These are phyloP conservation scores for Ceriops tagal DNA, from an alignment of 345 rosid genomes.

Conservation along the genomic window DNA sequence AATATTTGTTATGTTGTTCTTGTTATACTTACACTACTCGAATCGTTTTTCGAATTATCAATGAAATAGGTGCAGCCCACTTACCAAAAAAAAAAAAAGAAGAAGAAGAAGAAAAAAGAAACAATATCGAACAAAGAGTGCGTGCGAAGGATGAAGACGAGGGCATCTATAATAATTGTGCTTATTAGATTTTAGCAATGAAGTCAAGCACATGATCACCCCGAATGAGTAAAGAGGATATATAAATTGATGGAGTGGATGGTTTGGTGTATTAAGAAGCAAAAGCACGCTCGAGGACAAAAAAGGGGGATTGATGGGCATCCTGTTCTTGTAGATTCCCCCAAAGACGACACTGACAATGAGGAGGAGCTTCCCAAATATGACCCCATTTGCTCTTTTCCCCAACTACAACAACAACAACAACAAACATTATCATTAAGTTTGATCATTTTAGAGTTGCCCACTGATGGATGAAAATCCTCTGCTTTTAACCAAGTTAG, in stretches of 20 bases:
- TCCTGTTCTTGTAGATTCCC: conserved; percentile 3
- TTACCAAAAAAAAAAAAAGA: too few relatives aligned
- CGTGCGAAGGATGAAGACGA: too few relatives aligned
- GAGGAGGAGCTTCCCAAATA: background rate
- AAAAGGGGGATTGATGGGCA: conserved; percentile 9
- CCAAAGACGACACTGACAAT: background rate
- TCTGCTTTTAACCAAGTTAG: too few relatives aligned
- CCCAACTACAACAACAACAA: background rate
- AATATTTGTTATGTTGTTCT: too few relatives aligned
- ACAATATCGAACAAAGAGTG: too few relatives aligned
- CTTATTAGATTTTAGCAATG: background rate
- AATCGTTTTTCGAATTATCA: too few relatives aligned
- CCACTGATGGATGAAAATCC: background rate
- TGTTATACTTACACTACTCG: too few relatives aligned
- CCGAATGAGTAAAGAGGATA: conserved; percentile 13
- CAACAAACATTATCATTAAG: background rate
- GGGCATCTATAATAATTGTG: background rate
- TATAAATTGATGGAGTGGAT: background rate
- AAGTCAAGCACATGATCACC: conserved; percentile 3
- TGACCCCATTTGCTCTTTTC: background rate
- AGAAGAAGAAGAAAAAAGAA: too few relatives aligned
- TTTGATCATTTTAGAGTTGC: background rate
- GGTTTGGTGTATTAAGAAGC: background rate
- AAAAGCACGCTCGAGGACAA: conserved; percentile 27
- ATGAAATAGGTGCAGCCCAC: too few relatives aligned